These are phyloP conservation scores for Larix kaempferi DNA, from an alignment of 75 land plant genomes.

Conservation along the genomic window DNA sequence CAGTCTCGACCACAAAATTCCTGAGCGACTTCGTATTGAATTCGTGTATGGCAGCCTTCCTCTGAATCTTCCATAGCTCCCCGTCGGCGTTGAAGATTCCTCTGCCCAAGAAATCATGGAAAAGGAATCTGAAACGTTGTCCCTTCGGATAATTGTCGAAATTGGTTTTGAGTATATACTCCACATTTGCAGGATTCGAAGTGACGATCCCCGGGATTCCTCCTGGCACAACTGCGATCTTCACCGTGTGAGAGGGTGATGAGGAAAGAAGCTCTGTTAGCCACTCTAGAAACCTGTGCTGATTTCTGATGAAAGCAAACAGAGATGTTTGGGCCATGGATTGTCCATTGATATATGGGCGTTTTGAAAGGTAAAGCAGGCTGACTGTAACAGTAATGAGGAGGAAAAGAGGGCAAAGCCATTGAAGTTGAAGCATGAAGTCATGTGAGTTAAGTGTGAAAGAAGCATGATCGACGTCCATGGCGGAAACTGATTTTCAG, in stretches of 20 bases:
- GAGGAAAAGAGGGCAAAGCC: too few species aligned
- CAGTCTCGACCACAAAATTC: slow-evolving; percentile 19
- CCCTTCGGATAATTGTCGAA: slow-evolving; percentile 32
- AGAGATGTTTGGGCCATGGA: too few species aligned
- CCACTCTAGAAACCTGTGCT: slow-evolving; percentile 1
- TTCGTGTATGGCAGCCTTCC: slow-evolving; percentile 24
- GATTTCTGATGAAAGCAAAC: not conserved
- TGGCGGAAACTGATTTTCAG: too few species aligned
- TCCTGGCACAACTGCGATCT: not conserved
- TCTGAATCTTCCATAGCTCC: slow-evolving; percentile 25
- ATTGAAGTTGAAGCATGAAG: too few species aligned
- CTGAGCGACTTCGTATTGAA: slow-evolving; percentile 19
- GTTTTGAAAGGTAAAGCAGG: too few species aligned
- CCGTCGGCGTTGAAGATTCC: slow-evolving; percentile 35
- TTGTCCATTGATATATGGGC: too few species aligned
- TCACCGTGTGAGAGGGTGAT: not conserved
- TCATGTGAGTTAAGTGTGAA: too few species aligned
- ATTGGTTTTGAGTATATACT: slow-evolving; percentile 25
- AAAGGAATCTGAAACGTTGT: not conserved
- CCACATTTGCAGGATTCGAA: slow-evolving; percentile 28
- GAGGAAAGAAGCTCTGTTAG: not conserved
- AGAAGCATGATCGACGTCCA: too few species aligned
- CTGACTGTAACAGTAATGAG: too few species aligned
- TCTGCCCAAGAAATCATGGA: slow-evolving; percentile 21
- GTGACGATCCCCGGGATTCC: not conserved